Base-by-base conservation (phyloP, 257 asterid genomes). In the Solanum appendiculatum region DNA sequence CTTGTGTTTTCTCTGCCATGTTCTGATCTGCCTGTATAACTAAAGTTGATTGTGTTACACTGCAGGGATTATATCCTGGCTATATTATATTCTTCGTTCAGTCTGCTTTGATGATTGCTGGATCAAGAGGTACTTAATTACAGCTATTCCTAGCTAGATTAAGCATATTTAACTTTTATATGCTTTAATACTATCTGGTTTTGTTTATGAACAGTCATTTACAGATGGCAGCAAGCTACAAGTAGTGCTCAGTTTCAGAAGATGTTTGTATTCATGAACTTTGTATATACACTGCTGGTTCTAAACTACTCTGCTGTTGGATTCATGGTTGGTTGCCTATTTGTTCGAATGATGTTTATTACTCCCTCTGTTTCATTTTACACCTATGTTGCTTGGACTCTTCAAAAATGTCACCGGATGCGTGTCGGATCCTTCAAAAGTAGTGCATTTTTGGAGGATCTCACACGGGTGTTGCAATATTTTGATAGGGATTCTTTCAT, bases 21-120 rank as follows among this genome's bases (percentile, higher is more conserved):
- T n/a, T n/a, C n/a, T n/a, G n/a, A n/a, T n/a, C n/a, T n/a, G n/a
- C n/a, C n/a, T n/a, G n/a, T n/a, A n/a, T 34, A 34, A 34, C 29
- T 34, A 5, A 9, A 34, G 29, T 36, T 36, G 5, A 72, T 72
- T 72, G 16, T 82, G 44, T 86, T 42, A 25, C 87, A 87, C 83
- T 72, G 84, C 93, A 96, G 98, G 99, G 98, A 87, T 87, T 96
- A 46, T 96, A 96, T 90, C 99, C 99, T 33, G 98, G 99, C 21
- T 96, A 96, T 90, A 88, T 96, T 85, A 92, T 94, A 86, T 96
- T 96, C 98, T 96, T 96, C 72, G 95, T 93, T 54, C 99, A 94
- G 70, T 93, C 98, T 25, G 98, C 98, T 88, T 70, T 89, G 72
- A 90, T 96, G 94, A 96, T 96, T 90, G 96, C 97, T 88, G 99